Percentiles rank a stretch among this genome's conserved stretches.
Evolutionary conservation across 2,329 filamentous ascomycete species (phyloP).

Genomic region (Cercospora berteroae): DNA sequence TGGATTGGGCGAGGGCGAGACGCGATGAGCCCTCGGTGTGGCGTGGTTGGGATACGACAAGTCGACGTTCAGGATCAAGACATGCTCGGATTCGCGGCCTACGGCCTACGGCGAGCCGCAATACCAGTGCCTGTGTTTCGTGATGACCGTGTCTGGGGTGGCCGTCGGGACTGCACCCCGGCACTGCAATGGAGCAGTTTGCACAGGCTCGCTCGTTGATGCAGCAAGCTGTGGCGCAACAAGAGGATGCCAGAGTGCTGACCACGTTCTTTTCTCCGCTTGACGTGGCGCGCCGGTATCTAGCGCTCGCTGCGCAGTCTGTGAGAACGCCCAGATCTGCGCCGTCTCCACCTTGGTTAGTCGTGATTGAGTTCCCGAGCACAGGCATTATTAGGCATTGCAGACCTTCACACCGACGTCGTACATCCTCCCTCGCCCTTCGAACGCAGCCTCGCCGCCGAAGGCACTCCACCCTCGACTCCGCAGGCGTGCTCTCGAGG

Average conservation of each 20-base stretch:
- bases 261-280: background rate
- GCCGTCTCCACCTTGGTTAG: background rate
- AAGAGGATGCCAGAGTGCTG: background rate
- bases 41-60: slow-evolving; percentile 8
- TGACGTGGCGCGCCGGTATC: background rate
- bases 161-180: background rate
- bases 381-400: background rate
- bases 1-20: background rate
- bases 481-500: background rate
- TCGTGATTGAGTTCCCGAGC: background rate
- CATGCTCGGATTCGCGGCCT: background rate
- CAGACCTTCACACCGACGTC: background rate
- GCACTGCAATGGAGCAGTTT: background rate
- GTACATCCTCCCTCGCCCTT: background rate
- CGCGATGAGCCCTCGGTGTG: background rate
- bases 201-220: background rate
- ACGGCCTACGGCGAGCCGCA: background rate
- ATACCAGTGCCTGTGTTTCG: background rate
- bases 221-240: background rate
- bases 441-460: background rate
- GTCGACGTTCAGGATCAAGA: background rate
- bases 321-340: background rate
- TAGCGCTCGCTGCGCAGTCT: background rate
- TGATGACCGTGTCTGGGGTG: background rate
- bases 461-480: background rate